phyloP scores from a whole-genome alignment of 2,329 filamentous ascomycete species.

The Venturia asperata region DNA sequence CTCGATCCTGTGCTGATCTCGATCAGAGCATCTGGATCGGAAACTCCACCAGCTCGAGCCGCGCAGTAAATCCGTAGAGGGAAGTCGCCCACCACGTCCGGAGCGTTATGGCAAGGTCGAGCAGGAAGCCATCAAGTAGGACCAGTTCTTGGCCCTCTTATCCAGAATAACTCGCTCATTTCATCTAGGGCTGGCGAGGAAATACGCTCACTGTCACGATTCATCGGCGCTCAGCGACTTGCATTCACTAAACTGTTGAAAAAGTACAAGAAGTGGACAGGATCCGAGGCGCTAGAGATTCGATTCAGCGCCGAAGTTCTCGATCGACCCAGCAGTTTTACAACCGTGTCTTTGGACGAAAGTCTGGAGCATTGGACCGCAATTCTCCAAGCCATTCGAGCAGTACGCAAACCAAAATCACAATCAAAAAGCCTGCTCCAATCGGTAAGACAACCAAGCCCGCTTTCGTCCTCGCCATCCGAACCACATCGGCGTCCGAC shows the following conservation, averaged over 20 bases:
- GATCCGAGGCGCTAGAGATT: constrained; percentile 56
- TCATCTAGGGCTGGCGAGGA: constrained; percentile 57
- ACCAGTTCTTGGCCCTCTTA: background rate
- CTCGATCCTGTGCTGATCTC: background rate
- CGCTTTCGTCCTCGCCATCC: background rate
- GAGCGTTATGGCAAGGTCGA: constrained; percentile 19
- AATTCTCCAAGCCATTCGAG: constrained; percentile 33
- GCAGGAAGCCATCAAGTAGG: constrained; percentile 18
- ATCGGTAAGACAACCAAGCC: background rate
- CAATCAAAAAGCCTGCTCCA: background rate
- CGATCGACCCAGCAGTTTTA: constrained; percentile 62
- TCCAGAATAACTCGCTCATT: background rate
- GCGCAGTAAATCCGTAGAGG: background rate
- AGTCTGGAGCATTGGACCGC: constrained; percentile 44
- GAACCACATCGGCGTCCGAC: background rate
- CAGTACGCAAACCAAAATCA: background rate
- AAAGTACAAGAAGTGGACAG: constrained; percentile 85
- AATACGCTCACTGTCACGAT: constrained; percentile 61
- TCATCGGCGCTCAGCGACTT: constrained; percentile 64
- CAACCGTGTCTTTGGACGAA: constrained; percentile 54
- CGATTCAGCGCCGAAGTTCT: constrained; percentile 63
- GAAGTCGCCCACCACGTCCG: background rate
- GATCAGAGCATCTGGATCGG: constrained; percentile 18
- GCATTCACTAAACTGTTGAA: constrained; percentile 79
- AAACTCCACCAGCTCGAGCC: constrained; percentile 10